Evolutionary conservation across 2,329 filamentous ascomycete species (phyloP), one percentile per base, ranked within the genome.

Genomic region (Tothia fuscella): DNA sequence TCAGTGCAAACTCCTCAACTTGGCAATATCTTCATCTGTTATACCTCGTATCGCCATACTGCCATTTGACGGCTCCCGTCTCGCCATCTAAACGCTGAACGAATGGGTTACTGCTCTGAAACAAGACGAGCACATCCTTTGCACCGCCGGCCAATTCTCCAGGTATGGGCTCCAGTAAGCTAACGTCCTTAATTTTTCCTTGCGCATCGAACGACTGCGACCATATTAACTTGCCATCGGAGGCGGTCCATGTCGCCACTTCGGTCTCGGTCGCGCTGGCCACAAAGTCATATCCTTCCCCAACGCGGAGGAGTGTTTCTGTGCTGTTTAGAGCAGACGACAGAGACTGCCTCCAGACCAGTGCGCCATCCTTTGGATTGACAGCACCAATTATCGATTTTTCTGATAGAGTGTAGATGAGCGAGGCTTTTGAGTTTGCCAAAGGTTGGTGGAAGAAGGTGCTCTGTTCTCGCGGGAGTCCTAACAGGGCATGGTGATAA

Each of bases 391-490:
- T 63, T 2, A 95, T 74, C 28, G 79, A 77, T 37, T 87, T 72
- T 44, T 95, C 84, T 49, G 85, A 93, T 33, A 96, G 67, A 0
- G 91, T 93, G 60, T 95, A 98, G 40, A 98, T 72, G 28, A 98
- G 71, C 41, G 84, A 89, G 26, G 88, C 88, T 60, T 84, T 86
- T 48, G 89, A 88, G 51, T 80, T 76, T 48, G 76, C 72, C 54
- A 82, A 74, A 29, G 91, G 89, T 51, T 80, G 81, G 65, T 95
- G 86, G 75, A 96, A 96, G 72, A 96, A 93, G 51, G 89, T 95
- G 47, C 85, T 83, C 48, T 84, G 76, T 58, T 76, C 69, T 58
- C 82, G 81, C 42, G 91, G 87, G 28, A 84, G 65, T 55, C 91
- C 91, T 54, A 98, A 68, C 37, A 96, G 78, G 49, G 84, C 77